Evolutionary conservation across 164 flowering plant species (phyloP), one percentile per base, ranked within the genome.

Genomic region (Dillenia suffruticosa): DNA sequence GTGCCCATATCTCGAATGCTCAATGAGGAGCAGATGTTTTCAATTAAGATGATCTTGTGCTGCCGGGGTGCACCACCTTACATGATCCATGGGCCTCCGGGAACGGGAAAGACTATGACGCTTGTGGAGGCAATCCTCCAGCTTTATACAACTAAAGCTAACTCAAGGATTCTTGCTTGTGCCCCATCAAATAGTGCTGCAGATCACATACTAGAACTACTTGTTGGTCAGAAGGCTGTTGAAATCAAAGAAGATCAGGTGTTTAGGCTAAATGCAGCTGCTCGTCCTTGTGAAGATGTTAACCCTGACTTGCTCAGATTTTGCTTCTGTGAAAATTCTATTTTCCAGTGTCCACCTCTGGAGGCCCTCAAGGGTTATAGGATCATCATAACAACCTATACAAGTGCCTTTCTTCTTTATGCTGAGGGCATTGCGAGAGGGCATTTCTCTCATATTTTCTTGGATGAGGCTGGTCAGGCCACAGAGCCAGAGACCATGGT

Each of bases 381-480:
- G 72, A 81, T 95, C 54, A 72, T 95, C 46, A 74, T 95, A 63
- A 85, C 91, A n/a, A 95, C 99, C 5, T 91, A 87, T 57, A 79
- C 81, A 82, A 94, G 96, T 73, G 75, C 96, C 2, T 80, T 85
- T 48, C 87, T 73, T 14, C 82, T 89, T 16, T 76, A 80, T 75
- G 80, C 85, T 10, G 92, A 82, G 75, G 97, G 96, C 45, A 58
- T 94, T 19, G 51, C 46, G 1, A 68, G 71, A 13, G 87, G 87
- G 12, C 96, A 94, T 51, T 89, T 91, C 80, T 83, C 97, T 15
- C 95, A 94, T 61, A 74, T 94, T 44, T 81, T 94, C 69, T 72
- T 91, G 72, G 99, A 94, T 70, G 99, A 94, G 81, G 97, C 96
- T 49, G 99, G 96, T 66, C 99, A 94, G 74, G 96, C 95, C 65